Evolutionary conservation across 2,329 filamentous ascomycete species (phyloP).

Genomic region (Diaporthe citrichinensis): DNA sequence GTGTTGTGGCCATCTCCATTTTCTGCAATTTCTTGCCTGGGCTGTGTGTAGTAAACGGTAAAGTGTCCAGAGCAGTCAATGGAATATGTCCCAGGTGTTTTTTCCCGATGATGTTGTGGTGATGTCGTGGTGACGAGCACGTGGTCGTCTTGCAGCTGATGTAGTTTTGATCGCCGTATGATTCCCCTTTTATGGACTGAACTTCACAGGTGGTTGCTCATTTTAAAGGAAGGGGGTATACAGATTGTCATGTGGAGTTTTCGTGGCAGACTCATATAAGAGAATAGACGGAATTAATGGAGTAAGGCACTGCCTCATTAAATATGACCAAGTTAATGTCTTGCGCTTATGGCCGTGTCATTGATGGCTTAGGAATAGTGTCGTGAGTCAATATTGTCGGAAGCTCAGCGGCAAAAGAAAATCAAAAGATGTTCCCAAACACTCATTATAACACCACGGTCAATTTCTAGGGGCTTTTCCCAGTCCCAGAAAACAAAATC

Average conservation of each 20-base stretch:
- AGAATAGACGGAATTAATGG: neutral
- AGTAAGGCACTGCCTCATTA: neutral
- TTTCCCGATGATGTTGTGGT: neutral
- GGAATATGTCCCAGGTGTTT: neutral
- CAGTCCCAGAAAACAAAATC: neutral
- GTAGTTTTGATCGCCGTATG: neutral
- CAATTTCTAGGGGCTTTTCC: neutral
- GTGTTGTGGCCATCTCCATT: neutral
- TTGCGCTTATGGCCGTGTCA: no score
- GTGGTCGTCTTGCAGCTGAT: neutral
- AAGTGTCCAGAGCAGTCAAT: neutral
- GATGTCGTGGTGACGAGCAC: neutral
- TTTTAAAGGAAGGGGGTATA: neutral
- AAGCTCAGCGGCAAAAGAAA: neutral
- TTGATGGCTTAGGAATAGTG: neutral
- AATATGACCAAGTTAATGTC: neutral
- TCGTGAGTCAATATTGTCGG: neutral
- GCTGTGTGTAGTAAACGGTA: neutral
- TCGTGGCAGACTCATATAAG: neutral
- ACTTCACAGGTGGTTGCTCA: neutral
- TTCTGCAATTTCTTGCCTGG: neutral
- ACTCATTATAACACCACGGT: slow-evolving; percentile 8
- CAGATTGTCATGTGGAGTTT: neutral
- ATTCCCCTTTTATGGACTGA: neutral
- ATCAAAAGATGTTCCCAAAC: neutral